Percentiles rank a stretch among this genome's conserved stretches.
Conservation (phyloP, 345 rosid species). For the Jatropha curcas region DNA sequence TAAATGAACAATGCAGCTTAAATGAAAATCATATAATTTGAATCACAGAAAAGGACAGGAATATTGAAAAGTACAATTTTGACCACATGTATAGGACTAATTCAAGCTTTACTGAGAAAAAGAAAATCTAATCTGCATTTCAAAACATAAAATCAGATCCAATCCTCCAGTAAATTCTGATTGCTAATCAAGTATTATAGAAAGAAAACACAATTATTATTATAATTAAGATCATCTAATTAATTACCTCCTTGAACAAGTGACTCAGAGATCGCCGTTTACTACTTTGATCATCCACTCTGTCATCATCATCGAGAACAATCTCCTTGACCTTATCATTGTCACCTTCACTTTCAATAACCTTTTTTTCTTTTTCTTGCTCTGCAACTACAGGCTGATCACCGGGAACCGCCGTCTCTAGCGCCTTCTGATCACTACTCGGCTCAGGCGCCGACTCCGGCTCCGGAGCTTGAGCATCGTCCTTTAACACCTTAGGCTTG, state of each 20-base stretch:
- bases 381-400: not conserved
- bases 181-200: not conserved
- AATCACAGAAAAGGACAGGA: not conserved
- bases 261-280: constrained; percentile 42
- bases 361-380: constrained; percentile 32
- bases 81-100: not conserved
- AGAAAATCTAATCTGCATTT: too few relatives aligned
- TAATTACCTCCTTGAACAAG: constrained; percentile 42
- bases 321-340: constrained; percentile 1
- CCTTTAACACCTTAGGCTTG: constrained; percentile 49
- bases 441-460: constrained; percentile 19
- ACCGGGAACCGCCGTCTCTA: constrained; percentile 19
- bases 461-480: constrained; percentile 24
- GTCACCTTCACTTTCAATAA: constrained; percentile 14
- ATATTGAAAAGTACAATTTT: constrained; percentile 6
- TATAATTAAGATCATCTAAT: not conserved
- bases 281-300: constrained; percentile 25
- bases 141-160: not conserved
- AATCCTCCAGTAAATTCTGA: not conserved
- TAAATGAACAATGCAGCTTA: not conserved
- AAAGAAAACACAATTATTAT: not conserved
- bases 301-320: constrained; percentile 11
- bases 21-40: not conserved
- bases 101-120: not conserved
- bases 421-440: not conserved